Evolutionary conservation across 768 basidiomycete genomes (phyloP).

Genomic region (Collybiopsis confluens): DNA sequence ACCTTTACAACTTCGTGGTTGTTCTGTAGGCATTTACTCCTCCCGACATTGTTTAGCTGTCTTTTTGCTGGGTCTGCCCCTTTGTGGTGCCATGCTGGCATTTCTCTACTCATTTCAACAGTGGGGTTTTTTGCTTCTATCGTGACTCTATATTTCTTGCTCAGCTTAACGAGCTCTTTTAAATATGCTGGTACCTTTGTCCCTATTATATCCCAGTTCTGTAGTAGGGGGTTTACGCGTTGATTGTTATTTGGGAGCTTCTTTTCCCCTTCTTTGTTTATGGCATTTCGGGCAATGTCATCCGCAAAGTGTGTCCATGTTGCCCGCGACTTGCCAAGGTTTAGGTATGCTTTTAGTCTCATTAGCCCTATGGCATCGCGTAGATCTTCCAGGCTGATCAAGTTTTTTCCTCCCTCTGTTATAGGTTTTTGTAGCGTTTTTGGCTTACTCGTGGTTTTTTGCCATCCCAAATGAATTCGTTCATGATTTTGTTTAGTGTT

Average conservation of each 20-base stretch:
- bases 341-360: slow-evolving; percentile 12
- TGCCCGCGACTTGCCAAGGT: neutral
- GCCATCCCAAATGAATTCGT: neutral
- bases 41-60: neutral
- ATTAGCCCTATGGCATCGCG: slow-evolving; percentile 10
- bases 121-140: slow-evolving; percentile 13
- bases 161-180: slow-evolving; percentile 15
- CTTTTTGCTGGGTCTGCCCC: slow-evolving; percentile 7
- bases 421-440: neutral
- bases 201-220: slow-evolving; percentile 19
- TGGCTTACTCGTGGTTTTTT: neutral
- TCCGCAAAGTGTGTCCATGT: slow-evolving; percentile 7
- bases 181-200: slow-evolving; percentile 13
- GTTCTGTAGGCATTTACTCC: slow-evolving; percentile 7
- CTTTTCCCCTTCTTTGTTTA: too few relatives aligned
- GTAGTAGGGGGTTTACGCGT: slow-evolving; percentile 19
- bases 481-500: slow-evolving; percentile 7
- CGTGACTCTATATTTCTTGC: slow-evolving; percentile 14
- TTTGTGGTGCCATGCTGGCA: slow-evolving; percentile 29
- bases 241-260: too few relatives aligned
- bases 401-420: slow-evolving; percentile 5
- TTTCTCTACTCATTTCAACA: slow-evolving; percentile 6
- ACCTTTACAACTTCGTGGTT: slow-evolving; percentile 9
- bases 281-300: neutral
- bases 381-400: slow-evolving; percentile 1